A percentile compares a stretch with the other conserved stretches of the same genome.
phyloP scores from a whole-genome alignment of 768 basidiomycete genomes.

The Suillus americanus region DNA sequence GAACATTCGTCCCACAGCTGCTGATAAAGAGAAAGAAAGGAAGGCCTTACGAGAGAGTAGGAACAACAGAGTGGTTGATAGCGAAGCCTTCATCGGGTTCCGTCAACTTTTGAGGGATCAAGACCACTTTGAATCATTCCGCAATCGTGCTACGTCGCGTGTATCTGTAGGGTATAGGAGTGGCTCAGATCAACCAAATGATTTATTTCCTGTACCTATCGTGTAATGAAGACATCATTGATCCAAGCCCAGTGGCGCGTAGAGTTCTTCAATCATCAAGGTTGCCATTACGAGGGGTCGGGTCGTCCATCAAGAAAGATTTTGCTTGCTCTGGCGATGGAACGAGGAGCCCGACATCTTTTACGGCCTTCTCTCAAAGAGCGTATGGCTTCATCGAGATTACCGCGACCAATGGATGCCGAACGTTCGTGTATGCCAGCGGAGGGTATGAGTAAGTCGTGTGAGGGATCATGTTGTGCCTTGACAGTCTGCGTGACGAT shows the following conservation, averaged over 20 bases:
- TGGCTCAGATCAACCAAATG: background rate
- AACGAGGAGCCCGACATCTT: conserved; percentile 13
- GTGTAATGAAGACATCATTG: background rate
- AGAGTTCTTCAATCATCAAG: background rate
- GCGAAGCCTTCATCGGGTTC: background rate
- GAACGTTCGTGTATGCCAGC: conserved; percentile 39
- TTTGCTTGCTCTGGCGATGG: conserved; percentile 21
- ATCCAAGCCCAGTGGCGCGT: background rate
- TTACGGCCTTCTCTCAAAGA: conserved; percentile 66
- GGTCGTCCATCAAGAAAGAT: conserved; percentile 28
- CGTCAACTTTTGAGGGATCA: background rate
- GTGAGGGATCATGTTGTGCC: conserved; percentile 22
- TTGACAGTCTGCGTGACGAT: conserved; percentile 43
- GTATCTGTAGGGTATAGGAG: background rate
- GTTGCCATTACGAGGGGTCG: conserved; percentile 9
- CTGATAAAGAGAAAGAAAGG: conserved; percentile 11
- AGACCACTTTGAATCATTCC: background rate
- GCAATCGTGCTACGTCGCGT: background rate
- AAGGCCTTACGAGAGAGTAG: background rate
- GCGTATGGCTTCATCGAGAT: conserved; percentile 81
- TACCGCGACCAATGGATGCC: conserved; percentile 69
- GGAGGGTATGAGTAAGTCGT: conserved; percentile 37
- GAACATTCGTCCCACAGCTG: conserved; percentile 22
- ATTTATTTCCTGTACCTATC: background rate
- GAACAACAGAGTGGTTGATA: background rate